phyloP scores from a whole-genome alignment of 805 yeast species.

The Dipodascopsis uninucleata region DNA sequence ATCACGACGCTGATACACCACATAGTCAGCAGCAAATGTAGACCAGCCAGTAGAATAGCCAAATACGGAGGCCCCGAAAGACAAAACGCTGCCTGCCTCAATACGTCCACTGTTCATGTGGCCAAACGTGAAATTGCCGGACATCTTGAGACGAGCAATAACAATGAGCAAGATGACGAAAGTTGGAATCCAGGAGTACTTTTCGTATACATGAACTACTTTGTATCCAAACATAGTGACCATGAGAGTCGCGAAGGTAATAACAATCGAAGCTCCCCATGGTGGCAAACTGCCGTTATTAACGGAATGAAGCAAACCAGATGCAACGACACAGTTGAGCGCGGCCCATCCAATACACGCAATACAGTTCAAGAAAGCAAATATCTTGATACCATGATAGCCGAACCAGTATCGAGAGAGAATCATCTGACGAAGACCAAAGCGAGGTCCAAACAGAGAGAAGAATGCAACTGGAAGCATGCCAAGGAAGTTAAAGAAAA shows the following conservation, averaged over 20 bases:
- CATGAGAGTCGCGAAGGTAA: constrained; percentile 59
- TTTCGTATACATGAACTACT: constrained; percentile 76
- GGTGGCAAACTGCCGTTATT: constrained; percentile 68
- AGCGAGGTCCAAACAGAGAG: constrained; percentile 76
- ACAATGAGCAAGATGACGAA: constrained; percentile 67
- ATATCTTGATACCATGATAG: constrained; percentile 66
- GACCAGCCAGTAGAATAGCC: constrained; percentile 97
- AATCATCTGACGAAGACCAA: constrained; percentile 86
- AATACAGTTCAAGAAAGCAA: constrained; percentile 70
- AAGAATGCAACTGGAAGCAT: constrained; percentile 75
- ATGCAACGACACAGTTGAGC: constrained; percentile 84
- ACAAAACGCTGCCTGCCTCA: constrained; percentile 71
- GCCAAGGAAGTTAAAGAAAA: constrained; percentile 74
- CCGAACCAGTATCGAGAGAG: constrained; percentile 77
- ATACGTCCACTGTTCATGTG: constrained; percentile 53
- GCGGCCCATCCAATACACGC: constrained; percentile 97
- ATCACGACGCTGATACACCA: constrained; percentile 74
- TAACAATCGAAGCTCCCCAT: constrained; percentile 83
- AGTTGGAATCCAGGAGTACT: constrained; percentile 86
- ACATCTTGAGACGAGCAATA: constrained; percentile 68
- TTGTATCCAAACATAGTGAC: constrained; percentile 83
- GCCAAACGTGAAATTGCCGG: constrained; percentile 60
- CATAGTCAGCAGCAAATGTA: constrained; percentile 87
- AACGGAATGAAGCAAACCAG: constrained; percentile 74
- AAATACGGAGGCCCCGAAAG: constrained; percentile 77